Percentiles rank a stretch among this genome's conserved stretches.
Conservation (phyloP, 306 rosid species). For the Cyclanthera cordifolia region DNA sequence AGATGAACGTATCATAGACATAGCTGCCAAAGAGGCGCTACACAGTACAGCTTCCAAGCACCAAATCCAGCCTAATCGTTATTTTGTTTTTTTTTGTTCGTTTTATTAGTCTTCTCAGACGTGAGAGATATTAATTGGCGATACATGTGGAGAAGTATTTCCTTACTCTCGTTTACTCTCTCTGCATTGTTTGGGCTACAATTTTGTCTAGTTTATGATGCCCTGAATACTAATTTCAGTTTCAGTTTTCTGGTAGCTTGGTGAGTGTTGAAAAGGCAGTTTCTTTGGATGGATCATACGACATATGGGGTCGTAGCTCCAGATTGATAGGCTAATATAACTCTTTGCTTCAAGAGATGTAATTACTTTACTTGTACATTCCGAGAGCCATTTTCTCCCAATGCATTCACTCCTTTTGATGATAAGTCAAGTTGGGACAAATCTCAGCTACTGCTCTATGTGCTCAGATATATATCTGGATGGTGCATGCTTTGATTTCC, state of each 20-base stretch:
- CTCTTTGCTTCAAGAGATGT: background rate
- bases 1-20: conserved; percentile 5
- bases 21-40: background rate
- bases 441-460: background rate
- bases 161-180: background rate
- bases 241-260: background rate
- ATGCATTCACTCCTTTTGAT: background rate
- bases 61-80: conserved; percentile 19
- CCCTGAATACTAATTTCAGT: background rate
- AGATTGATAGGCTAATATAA: conserved; percentile 8
- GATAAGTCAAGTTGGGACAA: background rate
- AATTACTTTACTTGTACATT: conserved; percentile 10
- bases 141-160: conserved; percentile 1
- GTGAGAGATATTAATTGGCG: background rate
- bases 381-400: background rate
- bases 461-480: background rate
- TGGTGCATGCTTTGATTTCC: conserved; percentile 4
- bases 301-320: background rate
- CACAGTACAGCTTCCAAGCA: conserved; percentile 15
- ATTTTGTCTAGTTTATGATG: conserved; percentile 8
- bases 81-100: conserved; percentile 1
- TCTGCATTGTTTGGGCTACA: conserved; percentile 4
- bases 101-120: background rate
- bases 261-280: background rate
- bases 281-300: background rate